Evolutionary conservation across 352 stramenopile genomes (phyloP), one percentile per base, ranked within the genome.

Genomic region (Globisporangium solare): DNA sequence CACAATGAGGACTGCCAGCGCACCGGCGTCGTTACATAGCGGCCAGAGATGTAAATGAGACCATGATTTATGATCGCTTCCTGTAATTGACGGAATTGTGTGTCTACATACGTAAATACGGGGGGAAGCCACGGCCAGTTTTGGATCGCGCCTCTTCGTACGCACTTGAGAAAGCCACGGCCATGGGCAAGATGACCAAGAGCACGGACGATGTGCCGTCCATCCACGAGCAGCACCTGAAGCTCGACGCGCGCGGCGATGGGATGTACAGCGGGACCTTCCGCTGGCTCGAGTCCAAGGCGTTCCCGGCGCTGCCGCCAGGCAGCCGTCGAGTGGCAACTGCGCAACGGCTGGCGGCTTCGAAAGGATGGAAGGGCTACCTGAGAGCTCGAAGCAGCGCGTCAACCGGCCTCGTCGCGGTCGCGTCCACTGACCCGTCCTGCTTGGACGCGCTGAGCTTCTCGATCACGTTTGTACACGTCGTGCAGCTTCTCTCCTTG

Each of bases 241-340:
- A 82, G 54, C 63, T 92, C 45, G 82, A 89, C 45, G 60, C 76
- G n/a, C 74, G 78, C 15, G 74, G 79, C 43, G 79, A 89, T 27
- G 82, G 82, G 14, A 78, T 92, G 75, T 92, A 89, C 72, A 88
- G 75, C 60, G 82, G 82, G 47, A 87, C 79, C 17, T 92, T 92
- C 58, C 77, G 82, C 45, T 92, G 82, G 79, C 74, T 79, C 49
- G 79, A 89, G 47, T 67, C 67, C 54, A 89, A 89, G 56, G 18
- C 41, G 11, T 89, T 89, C 35, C 71, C 76, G 2, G 21, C 41
- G 12, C 61, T 89, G 8, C 77, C 79, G 13, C 21, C 31, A 0
- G 66, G 60, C 21, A 20, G 8, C 18, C 1, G 5, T 35, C 27
- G 10, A 35, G 8, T 24, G 1, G 41, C 2, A 27, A 55, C 42